phyloP scores from a whole-genome alignment of 345 rosid genomes.

The Kernera saxatilis region DNA sequence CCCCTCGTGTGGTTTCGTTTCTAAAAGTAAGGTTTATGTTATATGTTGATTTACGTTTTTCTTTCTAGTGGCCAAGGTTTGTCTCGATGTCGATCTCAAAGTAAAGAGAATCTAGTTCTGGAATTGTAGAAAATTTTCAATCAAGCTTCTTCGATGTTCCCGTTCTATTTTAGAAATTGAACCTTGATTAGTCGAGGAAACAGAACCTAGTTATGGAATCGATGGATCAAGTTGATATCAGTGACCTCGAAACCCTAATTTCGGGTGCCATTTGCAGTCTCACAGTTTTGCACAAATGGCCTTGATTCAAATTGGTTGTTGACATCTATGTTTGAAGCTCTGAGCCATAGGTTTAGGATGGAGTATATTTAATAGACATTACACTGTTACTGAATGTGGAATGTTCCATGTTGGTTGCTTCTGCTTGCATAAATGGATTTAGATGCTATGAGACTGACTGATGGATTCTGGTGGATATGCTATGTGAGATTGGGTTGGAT shows the following conservation, averaged over 20 bases:
- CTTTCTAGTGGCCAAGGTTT: neutral
- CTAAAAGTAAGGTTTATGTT: neutral
- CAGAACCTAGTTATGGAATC: neutral
- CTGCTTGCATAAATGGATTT: neutral
- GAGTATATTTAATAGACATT: neutral
- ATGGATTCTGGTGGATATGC: neutral
- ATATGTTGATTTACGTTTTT: neutral
- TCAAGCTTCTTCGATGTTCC: neutral
- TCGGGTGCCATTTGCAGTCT: neutral
- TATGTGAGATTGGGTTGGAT: neutral
- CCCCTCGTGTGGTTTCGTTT: neutral
- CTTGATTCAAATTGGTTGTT: neutral
- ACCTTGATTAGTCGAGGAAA: neutral
- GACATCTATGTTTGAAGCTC: neutral
- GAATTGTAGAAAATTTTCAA: neutral
- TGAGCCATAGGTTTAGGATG: neutral
- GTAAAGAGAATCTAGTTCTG: neutral
- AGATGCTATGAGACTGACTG: neutral
- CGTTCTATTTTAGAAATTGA: neutral
- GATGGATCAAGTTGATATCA: neutral
- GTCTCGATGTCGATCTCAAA: neutral
- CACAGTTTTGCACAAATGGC: neutral
- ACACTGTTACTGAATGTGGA: neutral
- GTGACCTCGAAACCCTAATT: constrained; percentile 6
- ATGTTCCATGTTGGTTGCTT: neutral